A percentile compares a stretch with the other conserved stretches of the same genome.
Conservation (phyloP, 768 basidiomycete species). For the Mycena alexandri region DNA sequence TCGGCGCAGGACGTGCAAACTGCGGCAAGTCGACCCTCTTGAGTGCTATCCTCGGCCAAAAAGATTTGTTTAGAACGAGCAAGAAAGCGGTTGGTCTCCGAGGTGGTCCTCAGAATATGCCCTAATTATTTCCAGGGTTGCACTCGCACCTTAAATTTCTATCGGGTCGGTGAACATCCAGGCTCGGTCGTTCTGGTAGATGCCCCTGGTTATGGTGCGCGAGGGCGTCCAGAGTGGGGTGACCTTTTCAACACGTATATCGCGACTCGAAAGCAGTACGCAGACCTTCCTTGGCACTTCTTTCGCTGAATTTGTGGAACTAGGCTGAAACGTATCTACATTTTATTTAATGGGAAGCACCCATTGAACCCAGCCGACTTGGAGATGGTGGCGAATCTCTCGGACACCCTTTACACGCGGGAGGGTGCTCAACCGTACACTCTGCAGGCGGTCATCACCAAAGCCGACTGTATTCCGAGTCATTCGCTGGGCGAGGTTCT, state of each 20-base stretch:
- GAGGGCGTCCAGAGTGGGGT: constrained; percentile 85
- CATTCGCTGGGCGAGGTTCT: constrained; percentile 51
- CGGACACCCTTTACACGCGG: constrained; percentile 52
- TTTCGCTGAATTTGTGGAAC: constrained; percentile 15
- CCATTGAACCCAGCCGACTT: constrained; percentile 67
- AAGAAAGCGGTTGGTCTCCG: constrained; percentile 72
- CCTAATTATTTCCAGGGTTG: constrained; percentile 62
- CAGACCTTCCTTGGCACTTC: constrained; percentile 8
- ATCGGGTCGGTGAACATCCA: constrained; percentile 69
- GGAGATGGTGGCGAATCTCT: constrained; percentile 72
- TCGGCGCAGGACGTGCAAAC: constrained; percentile 75
- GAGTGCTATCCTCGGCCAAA: constrained; percentile 75
- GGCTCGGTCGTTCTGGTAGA: constrained; percentile 80
- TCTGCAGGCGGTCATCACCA: constrained; percentile 80
- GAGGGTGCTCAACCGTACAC: constrained; percentile 63
- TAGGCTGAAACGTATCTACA: constrained; percentile 79
- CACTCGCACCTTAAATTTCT: constrained; percentile 82
- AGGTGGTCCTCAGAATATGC: not conserved
- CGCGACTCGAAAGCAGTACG: constrained; percentile 68
- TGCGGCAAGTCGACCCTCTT: constrained; percentile 82
- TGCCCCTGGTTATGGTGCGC: constrained; percentile 82
- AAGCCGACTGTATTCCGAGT: constrained; percentile 67
- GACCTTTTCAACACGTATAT: constrained; percentile 75
- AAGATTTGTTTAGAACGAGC: constrained; percentile 69
- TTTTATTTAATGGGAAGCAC: constrained; percentile 78